These are phyloP conservation scores for Aspergillus pseudoterreus DNA, from an alignment of 2,329 filamentous ascomycete species.

Conservation along the genomic window DNA sequence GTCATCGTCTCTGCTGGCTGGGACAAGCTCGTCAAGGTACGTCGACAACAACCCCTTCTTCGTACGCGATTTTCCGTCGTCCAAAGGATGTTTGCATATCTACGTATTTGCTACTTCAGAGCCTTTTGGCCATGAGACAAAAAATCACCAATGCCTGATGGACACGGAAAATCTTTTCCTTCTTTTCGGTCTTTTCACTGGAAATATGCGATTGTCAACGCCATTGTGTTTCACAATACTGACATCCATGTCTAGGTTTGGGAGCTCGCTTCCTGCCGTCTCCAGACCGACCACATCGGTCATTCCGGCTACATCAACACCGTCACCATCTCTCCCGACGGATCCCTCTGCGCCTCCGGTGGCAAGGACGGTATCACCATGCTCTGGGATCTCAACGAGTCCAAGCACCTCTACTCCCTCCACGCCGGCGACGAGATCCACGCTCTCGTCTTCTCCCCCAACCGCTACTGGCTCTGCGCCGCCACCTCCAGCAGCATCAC, in stretches of 20 bases:
- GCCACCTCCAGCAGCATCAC: slow-evolving; percentile 97
- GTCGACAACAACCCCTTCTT: slow-evolving; percentile 30
- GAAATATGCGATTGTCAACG: slow-evolving; percentile 6
- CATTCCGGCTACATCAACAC: slow-evolving; percentile 99
- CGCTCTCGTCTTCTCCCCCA: slow-evolving; percentile 99
- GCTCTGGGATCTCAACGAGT: slow-evolving; percentile 99
- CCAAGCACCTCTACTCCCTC: slow-evolving; percentile 99
- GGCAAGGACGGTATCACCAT: slow-evolving; percentile 99
- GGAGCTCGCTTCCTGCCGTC: slow-evolving; percentile 98
- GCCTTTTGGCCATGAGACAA: slow-evolving; percentile 95
- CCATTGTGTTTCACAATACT: neutral
- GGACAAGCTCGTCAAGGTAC: slow-evolving; percentile 99
- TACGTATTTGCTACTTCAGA: slow-evolving; percentile 99
- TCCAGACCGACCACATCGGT: slow-evolving; percentile 99
- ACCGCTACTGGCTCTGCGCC: slow-evolving; percentile 99
- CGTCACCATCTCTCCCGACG: slow-evolving; percentile 99
- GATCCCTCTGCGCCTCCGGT: slow-evolving; percentile 96
- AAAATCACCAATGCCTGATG: slow-evolving; percentile 66
- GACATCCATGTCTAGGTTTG: slow-evolving; percentile 66
- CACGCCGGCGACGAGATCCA: slow-evolving; percentile 99
- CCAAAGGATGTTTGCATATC: slow-evolving; percentile 86
- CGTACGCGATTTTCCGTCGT: slow-evolving; percentile 8
- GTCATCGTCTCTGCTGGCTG: slow-evolving; percentile 98
- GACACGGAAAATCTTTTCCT: slow-evolving; percentile 17
- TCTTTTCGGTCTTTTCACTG: slow-evolving; percentile 8